These are phyloP conservation scores for Cystobasidium sp. DNA, from an alignment of 1,284 basidiomycete genomes.

Conservation along the genomic window DNA sequence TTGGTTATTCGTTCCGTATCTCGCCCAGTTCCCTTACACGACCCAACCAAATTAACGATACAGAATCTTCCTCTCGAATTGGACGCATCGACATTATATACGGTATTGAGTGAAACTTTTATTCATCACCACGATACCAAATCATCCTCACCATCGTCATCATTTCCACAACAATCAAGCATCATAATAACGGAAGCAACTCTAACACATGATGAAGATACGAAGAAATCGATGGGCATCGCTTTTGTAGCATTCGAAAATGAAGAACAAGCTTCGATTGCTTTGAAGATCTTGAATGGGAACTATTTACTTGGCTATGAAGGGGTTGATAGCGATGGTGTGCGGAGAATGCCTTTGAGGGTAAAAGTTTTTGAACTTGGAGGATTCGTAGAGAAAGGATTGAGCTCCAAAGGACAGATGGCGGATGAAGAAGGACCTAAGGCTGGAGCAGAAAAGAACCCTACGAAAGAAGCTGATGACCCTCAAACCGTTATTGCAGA, in stretches of 20 bases:
- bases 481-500: background rate
- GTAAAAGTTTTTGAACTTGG: slow-evolving; percentile 27
- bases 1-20: slow-evolving; percentile 1
- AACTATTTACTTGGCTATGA: slow-evolving; percentile 13
- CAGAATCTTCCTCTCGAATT: slow-evolving; percentile 16
- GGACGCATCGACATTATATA: slow-evolving; percentile 3
- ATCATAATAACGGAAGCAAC: slow-evolving; percentile 2
- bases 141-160: no score
- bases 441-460: background rate
- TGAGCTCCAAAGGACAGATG: background rate
- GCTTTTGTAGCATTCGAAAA: slow-evolving; percentile 6
- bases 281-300: background rate
- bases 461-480: background rate
- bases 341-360: background rate
- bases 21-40: slow-evolving; percentile 4
- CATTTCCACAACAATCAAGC: no score
- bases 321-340: background rate
- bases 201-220: background rate
- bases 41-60: slow-evolving; percentile 20
- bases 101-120: background rate
- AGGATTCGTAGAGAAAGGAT: slow-evolving; percentile 7
- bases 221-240: background rate
- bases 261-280: background rate
- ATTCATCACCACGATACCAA: background rate
- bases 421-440: no score